A percentile compares a stretch with the other conserved stretches of the same genome.
These are phyloP conservation scores for Starmerella sirachaensis DNA, from an alignment of 805 yeast genomes.

Conservation along the genomic window DNA sequence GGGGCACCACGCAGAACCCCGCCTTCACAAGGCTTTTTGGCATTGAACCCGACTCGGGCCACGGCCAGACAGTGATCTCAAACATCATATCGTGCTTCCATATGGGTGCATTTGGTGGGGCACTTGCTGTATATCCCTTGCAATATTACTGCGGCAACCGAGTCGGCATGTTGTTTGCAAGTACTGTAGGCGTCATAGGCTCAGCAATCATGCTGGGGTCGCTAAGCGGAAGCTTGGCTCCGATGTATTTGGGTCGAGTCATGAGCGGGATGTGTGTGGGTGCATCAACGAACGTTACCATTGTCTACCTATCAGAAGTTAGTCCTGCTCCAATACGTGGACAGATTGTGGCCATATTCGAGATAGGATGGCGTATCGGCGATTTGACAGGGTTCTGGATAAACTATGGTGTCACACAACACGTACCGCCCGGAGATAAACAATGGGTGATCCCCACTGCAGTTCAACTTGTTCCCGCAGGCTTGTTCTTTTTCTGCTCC, in stretches of 20 bases:
- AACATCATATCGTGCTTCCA: constrained; percentile 12
- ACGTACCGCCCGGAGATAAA: constrained; percentile 1
- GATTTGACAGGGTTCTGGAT: constrained; percentile 14
- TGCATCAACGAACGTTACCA: constrained; percentile 9
- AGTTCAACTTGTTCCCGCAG: constrained; percentile 41
- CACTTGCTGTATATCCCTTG: constrained; percentile 6
- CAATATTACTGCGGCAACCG: constrained; percentile 8
- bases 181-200: constrained; percentile 7
- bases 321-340: constrained; percentile 11
- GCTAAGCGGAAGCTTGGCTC: constrained; percentile 6
- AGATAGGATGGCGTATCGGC: constrained; percentile 12
- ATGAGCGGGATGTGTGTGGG: constrained; percentile 11
- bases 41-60: constrained; percentile 1
- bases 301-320: constrained; percentile 10
- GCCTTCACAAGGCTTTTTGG: constrained; percentile 2
- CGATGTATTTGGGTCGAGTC: constrained; percentile 9
- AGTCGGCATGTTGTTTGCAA: constrained; percentile 4
- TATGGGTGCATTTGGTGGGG: constrained; percentile 14
- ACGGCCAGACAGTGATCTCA: constrained; percentile 8
- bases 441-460: constrained; percentile 10
- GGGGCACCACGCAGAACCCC: constrained; percentile 6
- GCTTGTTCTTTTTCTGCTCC: constrained; percentile 36
- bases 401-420: constrained; percentile 9
- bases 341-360: constrained; percentile 11
- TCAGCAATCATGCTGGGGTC: constrained; percentile 11